Conservation (phyloP, 305 asterid genomes). For the Nicotiana rustica region DNA sequence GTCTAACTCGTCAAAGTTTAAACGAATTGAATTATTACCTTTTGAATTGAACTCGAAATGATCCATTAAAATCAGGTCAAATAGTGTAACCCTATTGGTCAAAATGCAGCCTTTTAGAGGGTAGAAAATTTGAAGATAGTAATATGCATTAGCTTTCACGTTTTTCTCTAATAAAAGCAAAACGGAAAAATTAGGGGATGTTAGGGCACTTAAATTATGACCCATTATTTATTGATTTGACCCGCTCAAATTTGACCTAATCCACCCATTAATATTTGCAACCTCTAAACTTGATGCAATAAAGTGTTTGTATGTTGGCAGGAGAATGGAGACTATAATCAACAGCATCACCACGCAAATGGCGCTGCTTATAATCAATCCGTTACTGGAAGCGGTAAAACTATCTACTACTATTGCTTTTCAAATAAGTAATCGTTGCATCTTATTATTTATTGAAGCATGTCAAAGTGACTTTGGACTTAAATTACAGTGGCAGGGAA, state of each 20-base stretch:
- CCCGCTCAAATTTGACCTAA: too few species aligned
- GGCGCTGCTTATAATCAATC: slow-evolving; percentile 51
- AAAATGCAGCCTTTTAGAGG: not conserved
- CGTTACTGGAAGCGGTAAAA: slow-evolving; percentile 67
- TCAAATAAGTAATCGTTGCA: not conserved
- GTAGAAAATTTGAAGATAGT: too few species aligned
- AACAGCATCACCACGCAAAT: slow-evolving; percentile 45
- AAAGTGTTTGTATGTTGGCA: slow-evolving; percentile 36
- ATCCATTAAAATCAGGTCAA: not conserved
- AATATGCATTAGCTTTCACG: too few species aligned
- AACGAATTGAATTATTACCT: not conserved
- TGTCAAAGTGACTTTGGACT: not conserved
- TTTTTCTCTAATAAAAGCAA: too few species aligned
- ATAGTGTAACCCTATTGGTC: not conserved
- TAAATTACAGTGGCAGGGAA: slow-evolving; percentile 56
- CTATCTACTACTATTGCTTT: not conserved
- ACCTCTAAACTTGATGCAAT: too few species aligned
- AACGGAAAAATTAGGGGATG: too few species aligned
- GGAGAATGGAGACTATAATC: slow-evolving; percentile 57
- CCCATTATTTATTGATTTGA: too few species aligned
- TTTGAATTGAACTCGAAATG: not conserved
- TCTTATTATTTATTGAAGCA: not conserved
- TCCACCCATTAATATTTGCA: too few species aligned
- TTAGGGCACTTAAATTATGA: not conserved
- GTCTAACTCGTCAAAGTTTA: too few species aligned